phyloP scores from a whole-genome alignment of 2,329 filamentous ascomycete genomes.

The Emmonsiellopsis sp. region DNA sequence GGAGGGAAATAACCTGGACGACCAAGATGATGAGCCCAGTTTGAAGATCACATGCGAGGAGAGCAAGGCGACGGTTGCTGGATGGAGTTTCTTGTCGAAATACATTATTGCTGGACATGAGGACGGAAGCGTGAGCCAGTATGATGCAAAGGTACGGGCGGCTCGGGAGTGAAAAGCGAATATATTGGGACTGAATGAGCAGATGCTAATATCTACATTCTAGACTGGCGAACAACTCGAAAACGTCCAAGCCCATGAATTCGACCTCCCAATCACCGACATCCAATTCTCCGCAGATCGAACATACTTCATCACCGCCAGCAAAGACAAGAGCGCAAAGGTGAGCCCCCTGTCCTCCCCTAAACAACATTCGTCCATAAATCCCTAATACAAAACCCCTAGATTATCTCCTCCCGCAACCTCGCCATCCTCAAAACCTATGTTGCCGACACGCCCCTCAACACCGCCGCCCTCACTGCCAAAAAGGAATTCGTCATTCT shows the following conservation, averaged over 20 bases:
- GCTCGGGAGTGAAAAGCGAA: background rate
- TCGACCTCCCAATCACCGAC: conserved; percentile 74
- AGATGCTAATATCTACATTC: background rate
- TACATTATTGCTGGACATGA: conserved; percentile 98
- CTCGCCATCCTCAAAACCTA: conserved; percentile 92
- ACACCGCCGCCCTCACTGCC: conserved; percentile 85
- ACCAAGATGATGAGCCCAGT: conserved; percentile 73
- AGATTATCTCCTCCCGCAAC: conserved; percentile 75
- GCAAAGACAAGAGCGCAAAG: conserved; percentile 96
- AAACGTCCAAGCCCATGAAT: conserved; percentile 77
- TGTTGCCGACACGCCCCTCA: conserved; percentile 83
- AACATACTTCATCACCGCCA: conserved; percentile 96
- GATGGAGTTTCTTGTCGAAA: conserved; percentile 87
- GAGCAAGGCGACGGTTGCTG: conserved; percentile 94
- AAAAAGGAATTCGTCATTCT: conserved; percentile 98
- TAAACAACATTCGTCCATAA: background rate
- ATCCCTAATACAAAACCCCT: conserved; percentile 1
- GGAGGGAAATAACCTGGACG: conserved; percentile 45
- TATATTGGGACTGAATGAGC: no score
- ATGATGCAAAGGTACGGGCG: conserved; percentile 68
- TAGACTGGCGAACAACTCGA: conserved; percentile 71
- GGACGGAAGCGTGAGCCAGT: conserved; percentile 83
- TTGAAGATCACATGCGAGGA: conserved; percentile 88
- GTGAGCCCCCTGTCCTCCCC: conserved; percentile 34
- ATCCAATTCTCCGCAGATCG: conserved; percentile 90